These are phyloP conservation scores for Globisporangium cederbergense DNA, from an alignment of 352 stramenopile genomes.

Conservation along the genomic window DNA sequence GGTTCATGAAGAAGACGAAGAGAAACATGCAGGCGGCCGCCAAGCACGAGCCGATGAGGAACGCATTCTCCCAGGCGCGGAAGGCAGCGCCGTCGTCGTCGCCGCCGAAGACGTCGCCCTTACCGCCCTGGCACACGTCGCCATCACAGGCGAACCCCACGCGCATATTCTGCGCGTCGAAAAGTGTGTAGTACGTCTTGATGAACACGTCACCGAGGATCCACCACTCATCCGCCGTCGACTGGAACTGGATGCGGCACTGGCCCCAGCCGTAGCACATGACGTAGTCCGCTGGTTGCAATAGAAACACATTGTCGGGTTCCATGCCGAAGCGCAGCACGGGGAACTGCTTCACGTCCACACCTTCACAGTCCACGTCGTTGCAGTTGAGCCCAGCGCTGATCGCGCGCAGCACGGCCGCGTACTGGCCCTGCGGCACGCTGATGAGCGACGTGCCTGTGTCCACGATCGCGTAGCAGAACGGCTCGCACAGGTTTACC, in stretches of 20 bases:
- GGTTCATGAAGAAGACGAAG: constrained; percentile 79
- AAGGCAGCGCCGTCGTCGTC: constrained; percentile 42
- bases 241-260: constrained; percentile 80
- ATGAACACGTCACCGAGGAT: constrained; percentile 90
- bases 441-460: constrained; percentile 87
- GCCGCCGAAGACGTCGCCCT: constrained; percentile 57
- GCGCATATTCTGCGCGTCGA: constrained; percentile 85
- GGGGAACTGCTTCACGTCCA: constrained; percentile 52
- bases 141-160: constrained; percentile 85
- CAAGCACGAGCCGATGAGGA: constrained; percentile 68
- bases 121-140: constrained; percentile 72
- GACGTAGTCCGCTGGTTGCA: constrained; percentile 81
- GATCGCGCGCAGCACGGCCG: constrained; percentile 56
- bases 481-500: constrained; percentile 64
- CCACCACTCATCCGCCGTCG: constrained; percentile 78
- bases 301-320: constrained; percentile 80
- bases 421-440: constrained; percentile 67
- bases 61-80: constrained; percentile 53
- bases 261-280: constrained; percentile 66
- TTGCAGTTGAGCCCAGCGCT: constrained; percentile 61
- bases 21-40: constrained; percentile 75
- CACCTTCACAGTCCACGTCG: constrained; percentile 60
- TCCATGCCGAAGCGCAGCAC: constrained; percentile 76
- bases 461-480: constrained; percentile 88
- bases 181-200: constrained; percentile 92